These are phyloP conservation scores for Choiromyces venosus DNA, from an alignment of 495 filamentous ascomycete species.

Conservation along the genomic window DNA sequence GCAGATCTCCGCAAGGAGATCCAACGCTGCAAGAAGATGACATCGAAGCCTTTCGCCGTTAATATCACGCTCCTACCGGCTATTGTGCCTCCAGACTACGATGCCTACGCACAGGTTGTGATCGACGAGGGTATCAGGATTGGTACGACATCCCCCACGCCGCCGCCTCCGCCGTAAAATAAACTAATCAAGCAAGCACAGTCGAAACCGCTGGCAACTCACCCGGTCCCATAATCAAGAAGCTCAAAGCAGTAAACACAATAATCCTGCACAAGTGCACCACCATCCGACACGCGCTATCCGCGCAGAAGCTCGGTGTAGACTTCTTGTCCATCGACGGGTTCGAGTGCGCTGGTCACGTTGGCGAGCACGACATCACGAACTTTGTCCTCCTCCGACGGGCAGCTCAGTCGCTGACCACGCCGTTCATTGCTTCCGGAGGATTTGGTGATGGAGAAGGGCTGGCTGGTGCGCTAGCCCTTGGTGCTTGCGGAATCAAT, in stretches of 20 bases:
- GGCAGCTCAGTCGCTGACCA: slow-evolving; percentile 73
- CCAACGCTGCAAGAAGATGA: slow-evolving; percentile 75
- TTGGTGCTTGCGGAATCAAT: slow-evolving; percentile 93
- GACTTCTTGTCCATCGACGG: slow-evolving; percentile 96
- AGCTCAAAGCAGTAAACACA: slow-evolving; percentile 72
- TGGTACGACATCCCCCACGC: slow-evolving; percentile 12
- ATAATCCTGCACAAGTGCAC: slow-evolving; percentile 96
- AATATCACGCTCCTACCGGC: slow-evolving; percentile 94
- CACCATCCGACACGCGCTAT: slow-evolving; percentile 86
- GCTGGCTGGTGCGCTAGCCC: slow-evolving; percentile 79
- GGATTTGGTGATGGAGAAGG: slow-evolving; percentile 95
- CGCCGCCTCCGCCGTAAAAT: neutral
- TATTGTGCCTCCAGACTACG: slow-evolving; percentile 83
- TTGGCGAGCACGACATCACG: slow-evolving; percentile 93
- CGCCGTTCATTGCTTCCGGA: slow-evolving; percentile 92
- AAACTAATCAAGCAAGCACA: neutral
- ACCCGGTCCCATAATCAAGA: slow-evolving; percentile 81
- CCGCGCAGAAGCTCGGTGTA: slow-evolving; percentile 87
- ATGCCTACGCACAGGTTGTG: slow-evolving; percentile 82
- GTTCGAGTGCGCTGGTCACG: slow-evolving; percentile 95
- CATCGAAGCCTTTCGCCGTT: slow-evolving; percentile 83
- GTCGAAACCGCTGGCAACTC: slow-evolving; percentile 97
- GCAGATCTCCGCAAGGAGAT: slow-evolving; percentile 94
- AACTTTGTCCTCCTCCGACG: slow-evolving; percentile 90
- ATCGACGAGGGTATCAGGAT: slow-evolving; percentile 91